These are phyloP conservation scores for Ciborinia camelliae DNA, from an alignment of 2,329 filamentous ascomycete species.

Conservation along the genomic window DNA sequence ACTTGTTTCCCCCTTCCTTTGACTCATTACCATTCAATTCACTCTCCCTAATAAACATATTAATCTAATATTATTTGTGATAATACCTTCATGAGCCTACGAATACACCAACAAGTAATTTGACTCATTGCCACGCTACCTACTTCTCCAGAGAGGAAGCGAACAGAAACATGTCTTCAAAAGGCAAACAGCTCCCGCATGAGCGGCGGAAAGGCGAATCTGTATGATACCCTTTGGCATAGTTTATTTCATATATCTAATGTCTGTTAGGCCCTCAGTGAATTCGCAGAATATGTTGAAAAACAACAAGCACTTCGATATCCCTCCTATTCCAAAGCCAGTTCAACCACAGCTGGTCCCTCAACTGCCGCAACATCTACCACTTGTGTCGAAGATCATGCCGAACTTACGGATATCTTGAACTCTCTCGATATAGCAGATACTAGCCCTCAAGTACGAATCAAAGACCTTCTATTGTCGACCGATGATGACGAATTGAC, in stretches of 20 bases:
- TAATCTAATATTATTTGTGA: not conserved
- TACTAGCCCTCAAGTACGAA: constrained; percentile 58
- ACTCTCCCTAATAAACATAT: not conserved
- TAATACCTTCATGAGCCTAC: constrained; percentile 23
- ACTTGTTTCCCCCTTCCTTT: not conserved
- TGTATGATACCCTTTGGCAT: constrained; percentile 47
- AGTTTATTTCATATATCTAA: constrained; percentile 9
- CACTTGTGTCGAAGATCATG: constrained; percentile 59
- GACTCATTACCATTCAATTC: not conserved
- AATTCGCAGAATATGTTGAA: constrained; percentile 97
- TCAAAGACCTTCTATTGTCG: constrained; percentile 74
- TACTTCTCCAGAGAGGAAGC: not conserved
- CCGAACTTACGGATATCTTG: constrained; percentile 76
- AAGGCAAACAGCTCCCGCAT: constrained; percentile 60
- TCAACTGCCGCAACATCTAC: constrained; percentile 27
- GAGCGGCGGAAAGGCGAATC: constrained; percentile 86
- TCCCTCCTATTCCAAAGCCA: constrained; percentile 37
- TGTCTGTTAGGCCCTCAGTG: constrained; percentile 66
- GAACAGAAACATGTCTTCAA: constrained; percentile 45
- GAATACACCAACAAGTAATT: constrained; percentile 21
- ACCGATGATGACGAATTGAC: constrained; percentile 57
- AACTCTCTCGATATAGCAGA: constrained; percentile 75
- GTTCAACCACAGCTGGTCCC: constrained; percentile 18
- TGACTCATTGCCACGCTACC: not conserved
- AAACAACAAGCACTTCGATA: constrained; percentile 79